phyloP scores from a whole-genome alignment of 140 eudicot species.

The Cichorium intybus region DNA sequence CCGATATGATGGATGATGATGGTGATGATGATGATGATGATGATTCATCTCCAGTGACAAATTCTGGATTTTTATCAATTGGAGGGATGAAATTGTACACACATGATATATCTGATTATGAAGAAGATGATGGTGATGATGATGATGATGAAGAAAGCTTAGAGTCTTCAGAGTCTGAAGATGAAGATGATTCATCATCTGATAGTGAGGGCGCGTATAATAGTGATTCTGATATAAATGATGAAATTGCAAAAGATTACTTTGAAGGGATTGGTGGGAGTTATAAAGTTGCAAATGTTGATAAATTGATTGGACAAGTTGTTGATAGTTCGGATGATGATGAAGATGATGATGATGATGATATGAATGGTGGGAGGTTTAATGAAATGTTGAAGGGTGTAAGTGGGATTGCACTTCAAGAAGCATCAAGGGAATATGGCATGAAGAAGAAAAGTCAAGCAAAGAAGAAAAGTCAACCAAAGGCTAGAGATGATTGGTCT shows the following conservation, averaged over 20 bases:
- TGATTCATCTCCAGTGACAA: constrained; percentile 49
- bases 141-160: constrained; percentile 43
- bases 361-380: constrained; percentile 35
- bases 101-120: constrained; percentile 64
- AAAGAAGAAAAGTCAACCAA: constrained; percentile 42
- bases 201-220: constrained; percentile 55
- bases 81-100: constrained; percentile 83
- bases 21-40: constrained; percentile 11
- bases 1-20: constrained; percentile 34
- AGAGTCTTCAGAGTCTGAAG: constrained; percentile 56
- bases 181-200: constrained; percentile 52
- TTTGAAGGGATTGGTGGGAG: constrained; percentile 88
- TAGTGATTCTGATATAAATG: constrained; percentile 68
- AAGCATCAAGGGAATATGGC: constrained; percentile 88
- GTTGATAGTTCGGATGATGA: constrained; percentile 41
- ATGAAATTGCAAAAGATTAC: constrained; percentile 81
- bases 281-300: constrained; percentile 49
- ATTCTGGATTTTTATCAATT: constrained; percentile 68
- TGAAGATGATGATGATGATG: constrained; percentile 39
- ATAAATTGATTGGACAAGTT: constrained; percentile 37
- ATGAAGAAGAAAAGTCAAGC: constrained; percentile 41
- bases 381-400: constrained; percentile 55
- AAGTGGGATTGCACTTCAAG: constrained; percentile 80
- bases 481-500: constrained; percentile 35
- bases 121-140: constrained; percentile 39